Base-by-base conservation (phyloP, 1,284 basidiomycete species). In the Rhodotorula sp. region DNA sequence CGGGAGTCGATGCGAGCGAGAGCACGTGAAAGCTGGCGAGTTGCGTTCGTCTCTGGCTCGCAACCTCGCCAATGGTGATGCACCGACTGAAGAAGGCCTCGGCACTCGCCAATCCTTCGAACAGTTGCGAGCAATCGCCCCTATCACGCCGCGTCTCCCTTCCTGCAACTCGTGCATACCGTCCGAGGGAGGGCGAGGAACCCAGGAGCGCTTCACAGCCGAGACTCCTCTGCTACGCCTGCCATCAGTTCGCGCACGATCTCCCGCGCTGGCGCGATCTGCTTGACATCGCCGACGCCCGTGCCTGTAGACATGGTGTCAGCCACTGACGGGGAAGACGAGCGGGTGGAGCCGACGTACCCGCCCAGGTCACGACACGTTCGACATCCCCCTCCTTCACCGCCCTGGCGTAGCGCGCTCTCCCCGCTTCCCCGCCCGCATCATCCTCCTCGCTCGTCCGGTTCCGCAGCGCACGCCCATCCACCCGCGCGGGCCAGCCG, bases 391-490 rank as follows among this genome's bases (percentile, higher is more conserved):
- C 46, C 37, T 66, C 44, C 46, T 29, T 15, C 3, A 63, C 54
- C 17, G 61, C 59, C 21, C 17, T 25, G 27, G 41, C 37, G 36
- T 39, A 63, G n/a, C n/a, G 13, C 55, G 25, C 48, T 6, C 27
- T 22, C 17, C 21, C 46, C 55, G 51, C 54, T n/a, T 27, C 55
- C 17, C 13, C 19, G 8, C 41, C 44, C 15, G 19, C 46, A 8
- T 34, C 61, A 29, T 2, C 54, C 22, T 37, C 59, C 27, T 48
- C 54, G 32, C 53, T 62, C 27, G 59, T 61, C 37, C 22, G 2
- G 36, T 63, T 63, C 48, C 61, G 15, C 48, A 68, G 2, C 15
- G 39, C 66, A 0, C 66, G 32, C 7, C 66, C 66, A 19, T 68
- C 61, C 7, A 57, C 41, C 3, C 66, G 54, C 13, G 5, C 34